These are phyloP conservation scores for Monosporascus sp. DNA, from an alignment of 2,329 filamentous ascomycete genomes.

Conservation along the genomic window DNA sequence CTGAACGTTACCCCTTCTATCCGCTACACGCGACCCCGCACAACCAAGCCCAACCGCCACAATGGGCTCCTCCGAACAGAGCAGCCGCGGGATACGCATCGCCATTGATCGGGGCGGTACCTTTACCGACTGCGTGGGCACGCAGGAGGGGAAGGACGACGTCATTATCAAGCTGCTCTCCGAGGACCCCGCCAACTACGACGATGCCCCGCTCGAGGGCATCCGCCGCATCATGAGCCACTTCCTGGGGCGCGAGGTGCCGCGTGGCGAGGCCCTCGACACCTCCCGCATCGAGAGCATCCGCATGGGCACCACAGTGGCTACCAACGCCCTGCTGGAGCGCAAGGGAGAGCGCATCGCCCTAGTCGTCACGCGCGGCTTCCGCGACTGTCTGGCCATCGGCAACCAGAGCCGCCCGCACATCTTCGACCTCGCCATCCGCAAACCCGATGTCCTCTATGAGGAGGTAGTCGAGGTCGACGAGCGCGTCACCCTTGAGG, in stretches of 20 bases:
- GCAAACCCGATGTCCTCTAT: slow-evolving; percentile 82
- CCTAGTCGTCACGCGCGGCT: slow-evolving; percentile 80
- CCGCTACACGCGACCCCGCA: background rate
- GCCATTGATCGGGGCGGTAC: slow-evolving; percentile 79
- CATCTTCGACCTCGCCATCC: slow-evolving; percentile 87
- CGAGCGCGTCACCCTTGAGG: slow-evolving; percentile 84
- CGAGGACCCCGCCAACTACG: slow-evolving; percentile 84
- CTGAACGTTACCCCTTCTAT: background rate
- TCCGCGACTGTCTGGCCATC: slow-evolving; percentile 81
- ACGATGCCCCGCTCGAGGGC: slow-evolving; percentile 84
- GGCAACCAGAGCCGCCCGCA: slow-evolving; percentile 85
- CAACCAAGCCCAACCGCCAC: background rate
- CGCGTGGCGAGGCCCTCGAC: slow-evolving; percentile 72
- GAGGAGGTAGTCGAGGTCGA: slow-evolving; percentile 82
- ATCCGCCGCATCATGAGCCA: slow-evolving; percentile 80
- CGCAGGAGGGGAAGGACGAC: slow-evolving; percentile 71
- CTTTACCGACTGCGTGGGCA: slow-evolving; percentile 89
- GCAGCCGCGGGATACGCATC: slow-evolving; percentile 61
- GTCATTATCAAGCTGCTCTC: slow-evolving; percentile 84
- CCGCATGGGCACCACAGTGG: slow-evolving; percentile 92
- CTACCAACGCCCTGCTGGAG: slow-evolving; percentile 86
- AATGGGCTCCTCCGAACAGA: slow-evolving; percentile 30
- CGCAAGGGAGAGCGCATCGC: slow-evolving; percentile 86
- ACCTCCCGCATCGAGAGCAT: slow-evolving; percentile 83
- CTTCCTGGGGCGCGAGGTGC: slow-evolving; percentile 70